A percentile compares a stretch with the other conserved stretches of the same genome.
phyloP scores from a whole-genome alignment of 768 basidiomycete genomes.

The Arthromyces matolae region DNA sequence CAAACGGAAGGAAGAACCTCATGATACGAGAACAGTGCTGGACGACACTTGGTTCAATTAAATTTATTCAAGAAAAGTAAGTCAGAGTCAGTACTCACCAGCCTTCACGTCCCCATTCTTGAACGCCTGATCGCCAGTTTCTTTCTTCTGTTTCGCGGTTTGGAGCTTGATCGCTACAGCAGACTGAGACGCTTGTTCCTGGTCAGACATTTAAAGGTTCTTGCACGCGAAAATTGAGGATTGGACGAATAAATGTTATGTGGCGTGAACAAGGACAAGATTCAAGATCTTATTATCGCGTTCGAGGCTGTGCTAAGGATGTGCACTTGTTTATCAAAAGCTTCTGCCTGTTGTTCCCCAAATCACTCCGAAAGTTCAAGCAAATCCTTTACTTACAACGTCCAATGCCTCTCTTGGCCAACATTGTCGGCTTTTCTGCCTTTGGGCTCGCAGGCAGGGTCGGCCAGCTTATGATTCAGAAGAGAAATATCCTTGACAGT shows the following conservation, averaged over 20 bases:
- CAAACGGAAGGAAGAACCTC: conserved; percentile 33
- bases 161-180: conserved; percentile 47
- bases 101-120: conserved; percentile 57
- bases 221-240: conserved; percentile 8
- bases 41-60: neutral
- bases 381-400: neutral
- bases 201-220: conserved; percentile 23
- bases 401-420: conserved; percentile 61
- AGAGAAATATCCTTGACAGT: conserved; percentile 78
- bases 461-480: conserved; percentile 86
- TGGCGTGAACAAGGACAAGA: conserved; percentile 8
- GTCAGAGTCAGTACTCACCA: conserved; percentile 45
- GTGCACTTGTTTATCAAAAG: conserved; percentile 25
- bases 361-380: conserved; percentile 12
- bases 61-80: neutral
- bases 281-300: conserved; percentile 20
- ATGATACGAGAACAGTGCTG: conserved; percentile 73
- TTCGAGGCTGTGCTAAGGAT: conserved; percentile 34
- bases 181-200: conserved; percentile 18
- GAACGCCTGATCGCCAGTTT: conserved; percentile 63
- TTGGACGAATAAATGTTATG: conserved; percentile 4
- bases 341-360: conserved; percentile 8
- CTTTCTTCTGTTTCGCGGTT: conserved; percentile 66
- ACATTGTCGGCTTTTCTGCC: conserved; percentile 71
- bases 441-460: conserved; percentile 82